Base-by-base conservation (phyloP, 305 asterid species). In the Solanum hybrid region DNA sequence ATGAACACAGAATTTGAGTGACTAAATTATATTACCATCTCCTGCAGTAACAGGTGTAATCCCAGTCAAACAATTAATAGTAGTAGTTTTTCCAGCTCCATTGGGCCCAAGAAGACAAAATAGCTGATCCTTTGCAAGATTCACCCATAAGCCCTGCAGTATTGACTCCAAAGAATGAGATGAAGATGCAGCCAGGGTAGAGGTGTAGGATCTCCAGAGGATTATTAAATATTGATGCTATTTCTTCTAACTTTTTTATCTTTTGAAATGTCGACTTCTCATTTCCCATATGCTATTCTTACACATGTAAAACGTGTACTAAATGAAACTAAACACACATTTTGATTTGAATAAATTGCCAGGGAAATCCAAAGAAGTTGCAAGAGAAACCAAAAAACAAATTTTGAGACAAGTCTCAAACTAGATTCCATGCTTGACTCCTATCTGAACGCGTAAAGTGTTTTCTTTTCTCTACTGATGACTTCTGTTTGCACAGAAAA, bases 41-140 rank as follows among this genome's bases (percentile, higher is more conserved):
- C 99, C 99, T 83, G 91, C 91, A 45, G 97, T 96, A 87, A 95
- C 98, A 13, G 99, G 98, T 79, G 98, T 96, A 92, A 96, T 94
- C 89, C 99, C 99, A 73, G 98, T 97, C 94, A 97, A 94, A 91
- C 99, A 97, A 91, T 94, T 97, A 80, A 97, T 97, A 39, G 94
- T 90, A 73, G 99, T 97, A 89, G 99, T 95, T 93, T 97, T 97
- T 72, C 99, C 99, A 73, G 99, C 99, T 91, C 99, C 99, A 93
- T 97, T 97, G 70, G 99, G 99, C 87, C 99, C 99, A 29, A 97
- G 97, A 91, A 96, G 96, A 93, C 98, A 97, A 91, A 96, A 96
- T 79, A 97, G 91, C 93, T 97, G 99, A 93, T 96, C 96, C 90
- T 93, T 97, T 51, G 98, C 95, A 90, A 97, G 93, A 93, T 95